Conservation (phyloP, 2,329 filamentous ascomycete species). For the Tolypocladium endophyticum region DNA sequence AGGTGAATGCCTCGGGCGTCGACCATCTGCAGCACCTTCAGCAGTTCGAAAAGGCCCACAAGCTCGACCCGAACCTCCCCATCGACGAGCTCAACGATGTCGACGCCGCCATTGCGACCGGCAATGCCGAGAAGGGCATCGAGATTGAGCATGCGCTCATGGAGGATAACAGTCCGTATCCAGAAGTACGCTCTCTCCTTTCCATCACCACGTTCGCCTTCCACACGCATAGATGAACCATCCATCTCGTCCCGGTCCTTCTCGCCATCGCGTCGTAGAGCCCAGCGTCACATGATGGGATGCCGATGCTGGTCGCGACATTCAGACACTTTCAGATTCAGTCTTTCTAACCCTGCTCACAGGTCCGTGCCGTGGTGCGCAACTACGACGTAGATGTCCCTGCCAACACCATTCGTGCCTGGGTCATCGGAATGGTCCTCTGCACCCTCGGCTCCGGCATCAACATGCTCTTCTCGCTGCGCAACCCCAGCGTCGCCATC, state of each 20-base stretch:
- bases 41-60: constrained; percentile 49
- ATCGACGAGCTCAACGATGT: constrained; percentile 51
- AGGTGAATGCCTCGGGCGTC: constrained; percentile 28
- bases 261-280: not conserved
- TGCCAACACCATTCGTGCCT: constrained; percentile 54
- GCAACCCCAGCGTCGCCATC: constrained; percentile 48
- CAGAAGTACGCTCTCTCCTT: constrained; percentile 36
- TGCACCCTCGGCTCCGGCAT: constrained; percentile 51
- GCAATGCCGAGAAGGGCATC: constrained; percentile 44
- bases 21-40: constrained; percentile 36
- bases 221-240: too few species aligned
- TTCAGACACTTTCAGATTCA: too few species aligned
- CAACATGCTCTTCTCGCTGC: constrained; percentile 50
- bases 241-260: not conserved
- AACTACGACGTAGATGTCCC: constrained; percentile 56
- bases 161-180: constrained; percentile 57
- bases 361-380: constrained; percentile 54
- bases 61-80: constrained; percentile 56
- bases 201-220: not conserved
- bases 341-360: constrained; percentile 4
- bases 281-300: not conserved
- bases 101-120: constrained; percentile 43
- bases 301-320: not conserved
- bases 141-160: constrained; percentile 47
- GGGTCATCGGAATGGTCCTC: constrained; percentile 50